Base-by-base conservation (phyloP, 176 grass and related monocot genomes). In the Coix lacrymajobi region DNA sequence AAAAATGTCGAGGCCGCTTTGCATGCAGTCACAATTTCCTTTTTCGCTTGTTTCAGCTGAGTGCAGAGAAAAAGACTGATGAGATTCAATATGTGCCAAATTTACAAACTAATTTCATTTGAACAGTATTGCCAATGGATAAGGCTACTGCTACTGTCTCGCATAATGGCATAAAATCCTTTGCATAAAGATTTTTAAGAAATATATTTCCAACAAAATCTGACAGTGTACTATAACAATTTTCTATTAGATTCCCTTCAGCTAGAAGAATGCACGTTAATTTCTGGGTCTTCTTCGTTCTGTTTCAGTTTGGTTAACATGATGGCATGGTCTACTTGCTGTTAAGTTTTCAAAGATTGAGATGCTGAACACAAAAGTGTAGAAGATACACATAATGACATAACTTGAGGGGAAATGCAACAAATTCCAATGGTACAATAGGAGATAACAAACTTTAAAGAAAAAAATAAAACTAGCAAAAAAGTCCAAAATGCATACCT, bases 31-130 rank as follows among this genome's bases (percentile, higher is more conserved):
- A 87, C 10, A n/a, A 89, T 89, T 67, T 89, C 87, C 32, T 54
- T 87, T 87, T 89, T 92, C 4, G 84, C 91, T 82, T 92, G 91
- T 54, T 77, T 87, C 20, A 92, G 61, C 91, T 89, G 87, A 36
- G 36, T 63, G 34, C 40, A 81, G 69, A 51, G 61, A 63, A 70
- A 76, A 79, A 57, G 44, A 88, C 44, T 41, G 40, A 83, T 79
- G 8, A 12, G 13, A 34, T 19, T 81, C 9, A 31, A 32, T 71
- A 70, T 10, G 15, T 60, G 37, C 16, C 5, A 14, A 45, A 26
- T 48, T 62, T 16, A 39, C 25, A 34, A 69, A 64, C 43, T 3
- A 64, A 76, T 54, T 40, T 26, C 16, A 66, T 79, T 45, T n/a
- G 33, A 28, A 22, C 11, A 40, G 33, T 39, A 79, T 32, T 63